phyloP scores from a whole-genome alignment of 179 eudicot genomes.

The Actinidia polygama region DNA sequence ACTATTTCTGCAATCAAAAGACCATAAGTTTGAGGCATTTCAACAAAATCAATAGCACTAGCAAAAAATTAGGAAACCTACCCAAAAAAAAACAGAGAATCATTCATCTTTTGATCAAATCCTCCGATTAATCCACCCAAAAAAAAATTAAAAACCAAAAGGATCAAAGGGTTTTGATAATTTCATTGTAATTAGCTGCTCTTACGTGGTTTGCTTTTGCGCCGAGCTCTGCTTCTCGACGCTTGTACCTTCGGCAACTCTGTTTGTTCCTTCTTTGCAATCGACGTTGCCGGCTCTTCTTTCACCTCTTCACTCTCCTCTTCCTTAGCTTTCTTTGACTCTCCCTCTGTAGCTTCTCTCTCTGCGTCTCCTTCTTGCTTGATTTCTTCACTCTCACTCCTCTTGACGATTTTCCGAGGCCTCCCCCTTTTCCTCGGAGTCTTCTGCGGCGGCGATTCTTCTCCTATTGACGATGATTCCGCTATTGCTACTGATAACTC shows the following conservation, averaged over 20 bases:
- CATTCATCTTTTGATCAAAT: slow-evolving; percentile 2
- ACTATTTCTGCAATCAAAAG: slow-evolving; percentile 11
- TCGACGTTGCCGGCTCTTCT: background rate
- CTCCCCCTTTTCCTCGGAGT: slow-evolving; percentile 40
- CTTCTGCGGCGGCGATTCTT: background rate
- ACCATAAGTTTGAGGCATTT: background rate
- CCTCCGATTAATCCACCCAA: background rate
- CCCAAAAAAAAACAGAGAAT: background rate
- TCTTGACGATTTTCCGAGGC: slow-evolving; percentile 33
- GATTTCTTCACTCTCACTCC: slow-evolving; percentile 20
- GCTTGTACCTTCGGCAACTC: background rate
- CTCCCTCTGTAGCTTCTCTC: background rate
- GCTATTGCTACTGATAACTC: slow-evolving; percentile 36
- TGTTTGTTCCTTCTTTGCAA: background rate
- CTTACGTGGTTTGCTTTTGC: slow-evolving; percentile 48
- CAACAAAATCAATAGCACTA: background rate
- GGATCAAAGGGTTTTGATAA: background rate
- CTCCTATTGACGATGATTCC: slow-evolving; percentile 27
- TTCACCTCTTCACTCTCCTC: background rate
- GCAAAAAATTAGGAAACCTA: background rate
- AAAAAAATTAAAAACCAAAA: background rate
- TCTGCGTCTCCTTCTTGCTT: slow-evolving; percentile 8
- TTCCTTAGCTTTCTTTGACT: slow-evolving; percentile 25
- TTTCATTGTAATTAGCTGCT: slow-evolving; percentile 29
- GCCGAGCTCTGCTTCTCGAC: slow-evolving; percentile 24